A percentile compares a stretch with the other conserved stretches of the same genome.
Evolutionary conservation across 345 rosid species (phyloP).

Genomic region (Orychophragmus violaceus): DNA sequence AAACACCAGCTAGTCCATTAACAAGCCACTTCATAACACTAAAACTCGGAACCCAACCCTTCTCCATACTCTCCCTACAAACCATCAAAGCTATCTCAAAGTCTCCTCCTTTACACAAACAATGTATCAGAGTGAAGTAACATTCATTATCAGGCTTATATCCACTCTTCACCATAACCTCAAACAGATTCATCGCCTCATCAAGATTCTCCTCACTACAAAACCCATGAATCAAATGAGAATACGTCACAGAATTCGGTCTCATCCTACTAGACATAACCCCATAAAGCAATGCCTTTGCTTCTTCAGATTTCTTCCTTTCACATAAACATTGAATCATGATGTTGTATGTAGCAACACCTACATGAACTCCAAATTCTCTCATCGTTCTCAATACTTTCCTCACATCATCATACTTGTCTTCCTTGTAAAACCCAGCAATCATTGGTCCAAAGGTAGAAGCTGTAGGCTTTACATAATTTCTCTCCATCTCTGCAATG

Average conservation of each 20-base stretch:
- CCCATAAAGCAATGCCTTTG: constrained; percentile 51
- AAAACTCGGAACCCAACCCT: constrained; percentile 65
- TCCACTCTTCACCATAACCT: constrained; percentile 44
- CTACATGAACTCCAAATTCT: constrained; percentile 35
- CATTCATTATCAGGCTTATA: constrained; percentile 41
- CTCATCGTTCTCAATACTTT: constrained; percentile 60
- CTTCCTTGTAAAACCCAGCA: constrained; percentile 63
- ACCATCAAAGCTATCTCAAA: constrained; percentile 53
- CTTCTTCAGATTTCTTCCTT: constrained; percentile 52
- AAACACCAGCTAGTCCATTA: constrained; percentile 45
- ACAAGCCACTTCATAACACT: constrained; percentile 60
- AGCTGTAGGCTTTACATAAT: constrained; percentile 44
- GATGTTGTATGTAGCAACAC: constrained; percentile 45
- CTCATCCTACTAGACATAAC: constrained; percentile 43
- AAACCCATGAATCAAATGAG: constrained; percentile 66
- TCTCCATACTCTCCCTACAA: constrained; percentile 55
- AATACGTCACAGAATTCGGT: constrained; percentile 43
- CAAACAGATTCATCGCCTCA: constrained; percentile 59
- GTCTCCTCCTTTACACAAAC: constrained; percentile 49
- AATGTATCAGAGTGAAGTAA: constrained; percentile 48
- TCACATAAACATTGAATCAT: constrained; percentile 69
- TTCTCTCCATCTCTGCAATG: constrained; percentile 68
- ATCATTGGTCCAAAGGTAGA: constrained; percentile 48
- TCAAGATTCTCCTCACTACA: constrained; percentile 54
- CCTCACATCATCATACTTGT: constrained; percentile 64